Base-by-base conservation (phyloP, 108 stramenopile genomes). In the Nitzschia sp. region DNA sequence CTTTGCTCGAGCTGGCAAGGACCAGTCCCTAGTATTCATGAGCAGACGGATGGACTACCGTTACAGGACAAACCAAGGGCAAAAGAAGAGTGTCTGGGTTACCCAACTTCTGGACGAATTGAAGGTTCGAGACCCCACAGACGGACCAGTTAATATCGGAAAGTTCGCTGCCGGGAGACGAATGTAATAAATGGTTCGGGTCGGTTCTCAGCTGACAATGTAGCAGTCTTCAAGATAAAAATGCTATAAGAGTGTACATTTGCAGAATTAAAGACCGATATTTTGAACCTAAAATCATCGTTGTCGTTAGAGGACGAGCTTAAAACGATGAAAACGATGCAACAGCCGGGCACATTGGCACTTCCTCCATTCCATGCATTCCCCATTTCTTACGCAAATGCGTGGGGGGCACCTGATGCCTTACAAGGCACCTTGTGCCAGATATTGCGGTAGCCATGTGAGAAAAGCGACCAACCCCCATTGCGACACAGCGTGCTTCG, bases 11-110 rank as follows among this genome's bases (percentile, higher is more conserved):
- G 89, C 85, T 32, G 89, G 92, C 36, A 84, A 83, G 46, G 84
- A 87, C 30, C 89, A 91, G 47, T 74, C 84, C 23, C 63, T 93
- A 33, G 89, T 93, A 6, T 93, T 93, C 54, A 82, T 93, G 82
- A 89, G 88, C 56, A 81, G 92, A 45, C 87, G 92, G 3, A 71
- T 89, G 13, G 92, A 93, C 76, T 90, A 87, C 73, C 85, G 89
- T 8, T 85, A 84, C 51, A 88, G 87, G 64, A 74, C 84, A 21
- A 79, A 71, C 31, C 81, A 88, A 56, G 84, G 83, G 4, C 74
- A 74, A 35, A 82, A 83, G 54, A 90, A 87, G 75, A 80, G 85
- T 48, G 62, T 61, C 13, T 93, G 92, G 92, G 92, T 75, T 4
- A 74, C 78, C 28, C 85, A 91, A 63, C 64, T 93, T 3, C 64